phyloP scores from a whole-genome alignment of 208 protist species.

The Trypanosoma grayi region DNA sequence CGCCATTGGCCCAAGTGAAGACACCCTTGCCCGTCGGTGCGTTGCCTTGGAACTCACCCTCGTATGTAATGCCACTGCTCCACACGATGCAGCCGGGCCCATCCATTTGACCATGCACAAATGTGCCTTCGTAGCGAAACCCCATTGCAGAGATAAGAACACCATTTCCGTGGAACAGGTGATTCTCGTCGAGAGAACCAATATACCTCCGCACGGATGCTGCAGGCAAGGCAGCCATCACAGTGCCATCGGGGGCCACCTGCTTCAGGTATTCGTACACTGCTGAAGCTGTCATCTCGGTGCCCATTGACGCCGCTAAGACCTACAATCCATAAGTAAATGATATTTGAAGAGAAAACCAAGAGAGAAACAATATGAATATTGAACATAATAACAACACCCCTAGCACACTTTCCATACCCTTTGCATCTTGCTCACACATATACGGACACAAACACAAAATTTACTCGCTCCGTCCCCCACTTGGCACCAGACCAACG shows the following conservation, averaged over 20 bases:
- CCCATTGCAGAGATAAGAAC: constrained; percentile 54
- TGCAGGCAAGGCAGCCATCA: constrained; percentile 5
- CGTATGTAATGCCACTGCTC: constrained; percentile 42
- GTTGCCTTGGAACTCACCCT: constrained; percentile 43
- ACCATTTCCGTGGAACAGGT: constrained; percentile 38
- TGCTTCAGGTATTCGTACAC: constrained; percentile 24
- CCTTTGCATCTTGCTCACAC: not conserved
- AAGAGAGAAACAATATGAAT: constrained; percentile 4
- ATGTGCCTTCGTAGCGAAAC: constrained; percentile 50
- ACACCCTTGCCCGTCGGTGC: constrained; percentile 33
- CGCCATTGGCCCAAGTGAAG: constrained; percentile 65
- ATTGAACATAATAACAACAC: too few species aligned
- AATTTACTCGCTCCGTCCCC: not conserved
- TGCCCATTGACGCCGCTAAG: not conserved
- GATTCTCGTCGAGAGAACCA: constrained; percentile 24
- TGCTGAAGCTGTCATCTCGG: not conserved
- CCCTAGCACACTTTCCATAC: too few species aligned
- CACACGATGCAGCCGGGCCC: constrained; percentile 54
- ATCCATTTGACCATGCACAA: constrained; percentile 47
- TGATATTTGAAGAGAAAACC: too few species aligned
- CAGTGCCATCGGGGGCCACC: not conserved
- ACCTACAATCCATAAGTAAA: too few species aligned
- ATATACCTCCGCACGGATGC: constrained; percentile 19
- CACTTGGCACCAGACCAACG: not conserved
- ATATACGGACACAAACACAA: not conserved